phyloP scores from a whole-genome alignment of 2,329 filamentous ascomycete genomes.

The Nigrospora osmanthi region DNA sequence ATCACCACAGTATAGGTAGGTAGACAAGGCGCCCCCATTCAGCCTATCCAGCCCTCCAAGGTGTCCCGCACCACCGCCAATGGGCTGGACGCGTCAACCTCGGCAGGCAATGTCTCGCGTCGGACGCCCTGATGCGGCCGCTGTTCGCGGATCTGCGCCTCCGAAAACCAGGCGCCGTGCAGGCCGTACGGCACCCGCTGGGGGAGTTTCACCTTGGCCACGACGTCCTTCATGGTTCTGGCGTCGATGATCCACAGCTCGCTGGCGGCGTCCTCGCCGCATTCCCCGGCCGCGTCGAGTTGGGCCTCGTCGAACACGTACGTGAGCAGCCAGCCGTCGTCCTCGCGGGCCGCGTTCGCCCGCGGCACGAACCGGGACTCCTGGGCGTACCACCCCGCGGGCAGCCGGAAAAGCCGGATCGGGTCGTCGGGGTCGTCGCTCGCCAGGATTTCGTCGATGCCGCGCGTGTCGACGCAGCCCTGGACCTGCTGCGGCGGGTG shows the following conservation, averaged over 20 bases:
- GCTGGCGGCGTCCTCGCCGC: slow-evolving; percentile 34
- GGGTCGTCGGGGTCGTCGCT: slow-evolving; percentile 39
- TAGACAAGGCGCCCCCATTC: not conserved
- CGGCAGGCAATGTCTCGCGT: slow-evolving; percentile 7
- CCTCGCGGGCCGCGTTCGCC: slow-evolving; percentile 35
- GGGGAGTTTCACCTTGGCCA: slow-evolving; percentile 51
- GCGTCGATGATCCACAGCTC: slow-evolving; percentile 66
- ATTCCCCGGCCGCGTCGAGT: slow-evolving; percentile 41
- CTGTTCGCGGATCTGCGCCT: slow-evolving; percentile 42
- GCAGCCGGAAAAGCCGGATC: slow-evolving; percentile 55
- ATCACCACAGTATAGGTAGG: not conserved
- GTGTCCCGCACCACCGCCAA: slow-evolving; percentile 14
- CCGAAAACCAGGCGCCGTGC: slow-evolving; percentile 55
- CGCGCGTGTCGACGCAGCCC: slow-evolving; percentile 54
- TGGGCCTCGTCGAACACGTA: slow-evolving; percentile 66
- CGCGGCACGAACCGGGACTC: slow-evolving; percentile 58
- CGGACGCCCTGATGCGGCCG: slow-evolving; percentile 17
- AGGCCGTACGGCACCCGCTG: slow-evolving; percentile 64
- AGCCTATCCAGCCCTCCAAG: slow-evolving; percentile 16
- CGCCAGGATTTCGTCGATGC: slow-evolving; percentile 41
- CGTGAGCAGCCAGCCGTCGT: slow-evolving; percentile 60
- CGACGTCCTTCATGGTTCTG: slow-evolving; percentile 49
- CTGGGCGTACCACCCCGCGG: slow-evolving; percentile 54
- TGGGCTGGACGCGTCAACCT: slow-evolving; percentile 13
- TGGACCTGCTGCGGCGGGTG: slow-evolving; percentile 39